Evolutionary conservation across 2,329 filamentous ascomycete genomes (phyloP).

Genomic region (Ophiostoma fasciatum): DNA sequence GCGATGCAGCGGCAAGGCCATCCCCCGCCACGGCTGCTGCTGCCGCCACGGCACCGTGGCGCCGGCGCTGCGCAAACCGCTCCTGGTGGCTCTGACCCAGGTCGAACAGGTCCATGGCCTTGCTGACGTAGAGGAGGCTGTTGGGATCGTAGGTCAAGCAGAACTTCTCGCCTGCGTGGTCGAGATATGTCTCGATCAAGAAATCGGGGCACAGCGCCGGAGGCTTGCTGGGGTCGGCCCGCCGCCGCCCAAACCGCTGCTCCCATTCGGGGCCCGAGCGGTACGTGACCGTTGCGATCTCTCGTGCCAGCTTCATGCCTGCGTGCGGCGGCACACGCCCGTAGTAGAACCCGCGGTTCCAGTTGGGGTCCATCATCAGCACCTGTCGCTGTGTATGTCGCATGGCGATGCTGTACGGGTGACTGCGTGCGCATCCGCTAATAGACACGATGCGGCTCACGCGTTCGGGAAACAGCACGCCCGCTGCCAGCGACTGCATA

Average conservation of each 20-base stretch:
- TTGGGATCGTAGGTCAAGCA: slow-evolving; percentile 94
- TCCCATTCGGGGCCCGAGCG: slow-evolving; percentile 96
- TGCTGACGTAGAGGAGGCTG: slow-evolving; percentile 88
- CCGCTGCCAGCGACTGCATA: slow-evolving; percentile 89
- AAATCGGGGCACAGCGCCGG: slow-evolving; percentile 96
- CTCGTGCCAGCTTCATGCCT: slow-evolving; percentile 93
- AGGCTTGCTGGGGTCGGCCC: slow-evolving; percentile 73
- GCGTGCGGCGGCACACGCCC: slow-evolving; percentile 76
- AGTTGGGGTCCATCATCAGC: slow-evolving; percentile 97
- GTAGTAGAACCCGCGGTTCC: slow-evolving; percentile 93
- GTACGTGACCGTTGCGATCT: slow-evolving; percentile 97
- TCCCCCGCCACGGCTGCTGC: background rate
- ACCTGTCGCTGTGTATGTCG: slow-evolving; percentile 94
- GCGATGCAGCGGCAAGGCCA: background rate
- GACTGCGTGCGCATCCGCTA: slow-evolving; percentile 82
- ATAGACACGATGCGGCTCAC: slow-evolving; percentile 77
- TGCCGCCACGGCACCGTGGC: slow-evolving; percentile 28
- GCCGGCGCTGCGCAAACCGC: slow-evolving; percentile 45
- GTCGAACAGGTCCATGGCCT: slow-evolving; percentile 98
- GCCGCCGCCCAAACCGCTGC: slow-evolving; percentile 73
- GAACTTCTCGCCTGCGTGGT: slow-evolving; percentile 97
- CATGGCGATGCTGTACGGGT: slow-evolving; percentile 98
- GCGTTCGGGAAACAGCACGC: slow-evolving; percentile 66
- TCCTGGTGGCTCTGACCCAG: slow-evolving; percentile 58
- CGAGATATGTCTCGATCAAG: slow-evolving; percentile 92